Evolutionary conservation across 352 stramenopile genomes (phyloP), one percentile per base, ranked within the genome.

Genomic region (Phytophthora lateralis): DNA sequence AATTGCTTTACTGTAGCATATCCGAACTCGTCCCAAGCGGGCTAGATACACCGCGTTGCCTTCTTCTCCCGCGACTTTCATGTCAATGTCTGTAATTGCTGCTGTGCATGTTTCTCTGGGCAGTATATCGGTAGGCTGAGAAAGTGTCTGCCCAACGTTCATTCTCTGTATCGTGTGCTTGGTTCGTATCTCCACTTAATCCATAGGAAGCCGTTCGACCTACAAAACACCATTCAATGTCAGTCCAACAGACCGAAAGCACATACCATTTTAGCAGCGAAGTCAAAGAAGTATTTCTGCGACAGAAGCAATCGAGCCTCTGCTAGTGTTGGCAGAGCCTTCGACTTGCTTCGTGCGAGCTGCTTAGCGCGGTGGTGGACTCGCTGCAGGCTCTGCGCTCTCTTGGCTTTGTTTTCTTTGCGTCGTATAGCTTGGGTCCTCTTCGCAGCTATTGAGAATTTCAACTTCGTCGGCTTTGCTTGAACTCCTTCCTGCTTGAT

Each of bases 181-280:
- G 20, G 7, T 12, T 26, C 17, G 38, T 44, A 44, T 26, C 1
- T 44, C 38, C 17, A 44, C 17, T 14, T 14, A 1, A 0, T 51
- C 12, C 26, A 39, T 26, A 1, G 45, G 45, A 18, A 51, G 27
- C 24, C 39, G 27, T 27, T 41, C 45, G 21, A 55, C 24, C 54
- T 21, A 11, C 32, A 2, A 29, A 8, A 12, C 18, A 26, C 46
- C 41, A 4, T 55, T 51, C n/a, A n/a, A n/a, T n/a, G n/a, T n/a
- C n/a, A n/a, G n/a, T n/a, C n/a, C n/a, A n/a, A n/a, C n/a, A n/a
- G n/a, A n/a, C n/a, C n/a, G n/a, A n/a, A n/a, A 18, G 52, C 29
- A 35, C 30, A 35, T 55, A 55, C 55, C 55, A 44, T 55, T 24
- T 32, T 54, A 34, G 24, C 24, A 48, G 35, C 55, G 7, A 26